Base-by-base conservation (phyloP, 2,329 filamentous ascomycete species). In the Aspergillus fructus region DNA sequence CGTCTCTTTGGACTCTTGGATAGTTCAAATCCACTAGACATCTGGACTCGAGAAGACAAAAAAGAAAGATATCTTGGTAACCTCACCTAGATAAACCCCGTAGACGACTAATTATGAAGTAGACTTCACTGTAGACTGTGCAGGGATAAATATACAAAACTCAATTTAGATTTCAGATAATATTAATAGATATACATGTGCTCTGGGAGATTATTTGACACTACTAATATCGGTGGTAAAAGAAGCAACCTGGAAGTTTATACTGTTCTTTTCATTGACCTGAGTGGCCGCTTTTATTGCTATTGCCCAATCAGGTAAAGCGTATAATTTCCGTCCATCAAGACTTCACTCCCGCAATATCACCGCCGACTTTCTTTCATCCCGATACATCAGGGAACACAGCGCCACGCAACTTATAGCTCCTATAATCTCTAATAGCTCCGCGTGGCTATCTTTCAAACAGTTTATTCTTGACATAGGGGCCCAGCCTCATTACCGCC, bases 261-360 rank as follows among this genome's bases (percentile, higher is more conserved):
- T 30, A 30, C 8, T 30, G 24, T 30, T 30, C 27, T 2, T 9
- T 9, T 27, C 9, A 19, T 30, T 53, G 19, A 17, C 30, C 24
- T 23, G 45, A 24, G 34, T 37, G 30, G 9, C n/a, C 27, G 19
- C 12, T 19, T 46, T 33, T 37, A 47, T 55, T 41, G 50, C 8
- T 30, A 56, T 51, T 58, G 53, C 63, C 63, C 51, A 39, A 66
- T 62, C 17, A 53, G 64, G 64, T 21, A 65, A 66, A 64, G 64
- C 63, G 64, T 59, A 34, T 39, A 52, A 56, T 53, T 58, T 49
- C 53, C 52, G 52, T 39, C 52, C 54, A 57, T 58, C 21, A 24
- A 54, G 47, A 55, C 47, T 40, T 37, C 41, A 43, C 46, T 48
- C n/a, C 4, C 27, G 23, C 39, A 49, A 46, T 43, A 53, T 45